Evolutionary conservation across 202 grass and related monocot species (phyloP).

Genomic region (Zizania palustris): DNA sequence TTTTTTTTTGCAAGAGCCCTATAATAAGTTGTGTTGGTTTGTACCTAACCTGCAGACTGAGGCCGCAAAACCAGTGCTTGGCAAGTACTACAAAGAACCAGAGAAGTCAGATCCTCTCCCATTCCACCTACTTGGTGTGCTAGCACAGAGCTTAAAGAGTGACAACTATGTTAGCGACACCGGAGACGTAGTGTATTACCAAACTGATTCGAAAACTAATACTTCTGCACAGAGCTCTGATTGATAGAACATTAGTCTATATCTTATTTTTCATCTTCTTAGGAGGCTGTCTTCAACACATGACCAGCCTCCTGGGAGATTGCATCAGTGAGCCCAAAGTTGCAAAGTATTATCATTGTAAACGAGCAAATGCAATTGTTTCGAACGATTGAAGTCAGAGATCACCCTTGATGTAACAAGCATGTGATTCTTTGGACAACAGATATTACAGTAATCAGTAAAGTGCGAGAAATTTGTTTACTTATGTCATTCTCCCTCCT

Average conservation of each 20-base stretch:
- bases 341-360: constrained; percentile 37
- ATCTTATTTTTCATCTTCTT: constrained; percentile 38
- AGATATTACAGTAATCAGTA: neutral
- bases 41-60: constrained; percentile 67
- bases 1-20: neutral
- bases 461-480: neutral
- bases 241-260: constrained; percentile 50
- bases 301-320: constrained; percentile 42
- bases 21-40: constrained; percentile 41
- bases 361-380: constrained; percentile 29
- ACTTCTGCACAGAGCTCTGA: constrained; percentile 13
- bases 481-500: neutral
- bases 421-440: constrained; percentile 35
- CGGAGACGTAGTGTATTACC: constrained; percentile 82
- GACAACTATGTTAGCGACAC: constrained; percentile 84
- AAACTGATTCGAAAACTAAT: constrained; percentile 54
- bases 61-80: constrained; percentile 90
- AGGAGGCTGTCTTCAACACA: constrained; percentile 30
- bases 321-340: constrained; percentile 21
- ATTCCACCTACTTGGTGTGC: constrained; percentile 64
- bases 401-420: constrained; percentile 35
- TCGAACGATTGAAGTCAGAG: constrained; percentile 16
- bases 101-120: constrained; percentile 77
- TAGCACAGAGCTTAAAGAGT: constrained; percentile 65
- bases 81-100: constrained; percentile 97